Conservation (phyloP, 2,329 filamentous ascomycete species). For the Penicillium psychrosexuale region DNA sequence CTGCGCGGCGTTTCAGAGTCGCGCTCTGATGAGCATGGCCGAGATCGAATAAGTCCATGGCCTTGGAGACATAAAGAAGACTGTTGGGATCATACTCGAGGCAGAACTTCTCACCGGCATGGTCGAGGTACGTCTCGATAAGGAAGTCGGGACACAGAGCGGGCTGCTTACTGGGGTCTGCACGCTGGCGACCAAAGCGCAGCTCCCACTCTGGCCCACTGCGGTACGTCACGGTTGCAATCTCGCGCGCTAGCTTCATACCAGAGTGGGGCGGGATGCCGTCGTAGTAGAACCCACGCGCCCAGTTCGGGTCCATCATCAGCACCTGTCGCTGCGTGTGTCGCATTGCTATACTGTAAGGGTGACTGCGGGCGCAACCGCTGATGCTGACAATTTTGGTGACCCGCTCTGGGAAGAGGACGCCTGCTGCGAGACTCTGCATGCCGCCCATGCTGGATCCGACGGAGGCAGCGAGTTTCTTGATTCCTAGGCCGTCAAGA, state of each 20-base stretch:
- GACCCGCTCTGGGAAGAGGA: slow-evolving; percentile 77
- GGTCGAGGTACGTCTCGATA: slow-evolving; percentile 96
- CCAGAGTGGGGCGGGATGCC: slow-evolving; percentile 85
- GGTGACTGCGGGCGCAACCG: slow-evolving; percentile 89
- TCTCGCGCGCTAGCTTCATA: slow-evolving; percentile 97
- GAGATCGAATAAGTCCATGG: slow-evolving; percentile 97
- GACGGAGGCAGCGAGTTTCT: slow-evolving; percentile 83
- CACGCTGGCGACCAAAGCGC: slow-evolving; percentile 81
- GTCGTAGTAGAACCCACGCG: slow-evolving; percentile 89
- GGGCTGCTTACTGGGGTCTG: slow-evolving; percentile 80
- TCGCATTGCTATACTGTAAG: slow-evolving; percentile 97
- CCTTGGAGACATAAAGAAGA: slow-evolving; percentile 92
- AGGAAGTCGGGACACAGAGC: slow-evolving; percentile 96
- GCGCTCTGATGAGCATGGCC: slow-evolving; percentile 67
- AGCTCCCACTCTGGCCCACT: slow-evolving; percentile 97
- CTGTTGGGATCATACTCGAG: slow-evolving; percentile 96
- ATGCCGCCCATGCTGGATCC: slow-evolving; percentile 98
- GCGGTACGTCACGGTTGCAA: slow-evolving; percentile 95
- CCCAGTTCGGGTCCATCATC: slow-evolving; percentile 99
- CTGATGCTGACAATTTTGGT: slow-evolving; percentile 82
- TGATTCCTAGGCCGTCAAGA: slow-evolving; percentile 72
- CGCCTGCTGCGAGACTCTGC: slow-evolving; percentile 86
- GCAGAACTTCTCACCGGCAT: slow-evolving; percentile 97
- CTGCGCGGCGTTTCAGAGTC: slow-evolving; percentile 59
- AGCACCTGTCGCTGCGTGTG: slow-evolving; percentile 96